Evolutionary conservation across 2,329 filamentous ascomycete species (phyloP).

Genomic region (Ophiostoma sp.): DNA sequence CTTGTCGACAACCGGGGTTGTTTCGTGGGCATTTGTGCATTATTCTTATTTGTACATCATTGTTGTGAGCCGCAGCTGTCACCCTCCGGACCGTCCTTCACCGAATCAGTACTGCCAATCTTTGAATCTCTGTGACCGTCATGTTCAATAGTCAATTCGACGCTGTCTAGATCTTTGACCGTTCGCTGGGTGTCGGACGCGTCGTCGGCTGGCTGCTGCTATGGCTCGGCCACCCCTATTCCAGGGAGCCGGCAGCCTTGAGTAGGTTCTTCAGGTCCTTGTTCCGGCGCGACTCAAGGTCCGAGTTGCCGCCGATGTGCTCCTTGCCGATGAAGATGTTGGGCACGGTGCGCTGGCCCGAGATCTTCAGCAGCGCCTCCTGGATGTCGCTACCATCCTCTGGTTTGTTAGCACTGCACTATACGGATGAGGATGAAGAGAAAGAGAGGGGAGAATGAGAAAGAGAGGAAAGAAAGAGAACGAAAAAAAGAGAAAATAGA

Average conservation of each 20-base stretch:
- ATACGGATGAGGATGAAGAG: too few species aligned
- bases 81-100: background rate
- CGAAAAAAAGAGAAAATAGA: background rate
- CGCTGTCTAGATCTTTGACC: slow-evolving; percentile 14
- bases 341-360: slow-evolving; percentile 80
- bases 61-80: background rate
- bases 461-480: too few species aligned
- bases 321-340: slow-evolving; percentile 89
- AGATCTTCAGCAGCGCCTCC: slow-evolving; percentile 72
- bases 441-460: too few species aligned
- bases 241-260: slow-evolving; percentile 38
- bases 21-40: too few species aligned
- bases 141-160: background rate
- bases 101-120: background rate
- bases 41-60: background rate
- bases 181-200: background rate
- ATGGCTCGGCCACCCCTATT: slow-evolving; percentile 13
- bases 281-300: slow-evolving; percentile 58
- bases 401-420: slow-evolving; percentile 34
- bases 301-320: slow-evolving; percentile 96
- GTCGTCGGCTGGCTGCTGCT: background rate
- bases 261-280: slow-evolving; percentile 54
- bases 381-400: slow-evolving; percentile 81
- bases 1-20: background rate
- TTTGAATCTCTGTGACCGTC: background rate